These are phyloP conservation scores for Arabidopsis thaliana DNA, from an alignment of 345 rosid genomes.

Conservation along the genomic window TAIR10.1 NC_003070.9:370501-371000, in stretches of 20 bases:
- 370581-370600: constrained; percentile 61
- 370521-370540: constrained; percentile 41
- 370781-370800: background rate
- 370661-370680: constrained; percentile 47
- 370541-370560: constrained; percentile 53
- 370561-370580: constrained; percentile 57
- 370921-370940: constrained; percentile 45
- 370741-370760: constrained; percentile 75
- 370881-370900: constrained; percentile 41
- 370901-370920: constrained; percentile 45
- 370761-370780: background rate
- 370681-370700: constrained; percentile 78
- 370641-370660: constrained; percentile 55
- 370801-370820: background rate
- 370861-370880: constrained; percentile 44
- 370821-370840: background rate
- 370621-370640: constrained; percentile 47
- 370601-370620: constrained; percentile 37
- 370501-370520: constrained; percentile 57
- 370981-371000: no score
- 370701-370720: constrained; percentile 70
- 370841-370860: constrained; percentile 18
- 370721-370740: constrained; percentile 66
- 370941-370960: constrained; percentile 27
- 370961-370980: background rate